Conservation (phyloP, 208 protist species). For the Tritrichomonas foetus region DNA sequence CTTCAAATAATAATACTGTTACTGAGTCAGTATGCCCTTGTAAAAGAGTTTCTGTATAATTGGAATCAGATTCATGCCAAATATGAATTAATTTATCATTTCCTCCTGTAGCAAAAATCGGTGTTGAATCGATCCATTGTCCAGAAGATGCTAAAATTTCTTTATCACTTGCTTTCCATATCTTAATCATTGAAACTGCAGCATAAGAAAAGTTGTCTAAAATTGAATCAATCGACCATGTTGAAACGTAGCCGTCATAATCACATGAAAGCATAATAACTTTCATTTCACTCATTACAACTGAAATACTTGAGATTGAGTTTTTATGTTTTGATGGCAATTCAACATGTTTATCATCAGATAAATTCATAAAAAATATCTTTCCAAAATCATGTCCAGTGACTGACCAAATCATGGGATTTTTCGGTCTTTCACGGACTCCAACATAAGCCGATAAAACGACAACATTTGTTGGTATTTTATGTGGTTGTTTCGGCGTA, state of each 20-base stretch:
- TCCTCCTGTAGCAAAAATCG: not conserved
- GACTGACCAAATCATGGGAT: not conserved
- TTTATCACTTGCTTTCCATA: not conserved
- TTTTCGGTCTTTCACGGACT: not conserved
- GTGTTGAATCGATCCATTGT: not conserved
- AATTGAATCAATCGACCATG: not conserved
- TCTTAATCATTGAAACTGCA: not conserved
- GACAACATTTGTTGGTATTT: not conserved
- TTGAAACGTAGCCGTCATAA: not conserved
- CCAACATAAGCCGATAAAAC: not conserved
- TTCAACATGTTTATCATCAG: not conserved
- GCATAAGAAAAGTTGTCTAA: not conserved
- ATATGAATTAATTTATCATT: slow-evolving; percentile 28
- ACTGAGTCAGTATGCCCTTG: not conserved
- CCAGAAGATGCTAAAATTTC: not conserved
- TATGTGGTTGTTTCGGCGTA: not conserved
- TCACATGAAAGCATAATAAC: not conserved
- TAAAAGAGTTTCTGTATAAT: not conserved
- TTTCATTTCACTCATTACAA: not conserved
- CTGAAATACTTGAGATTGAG: not conserved
- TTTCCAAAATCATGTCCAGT: slow-evolving; percentile 1
- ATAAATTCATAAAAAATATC: not conserved
- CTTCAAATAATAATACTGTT: not conserved
- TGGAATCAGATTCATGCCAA: not conserved
- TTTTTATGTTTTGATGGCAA: slow-evolving; percentile 19